These are phyloP conservation scores for Fonsecaea nubica DNA, from an alignment of 2,329 filamentous ascomycete genomes.

Conservation along the genomic window DNA sequence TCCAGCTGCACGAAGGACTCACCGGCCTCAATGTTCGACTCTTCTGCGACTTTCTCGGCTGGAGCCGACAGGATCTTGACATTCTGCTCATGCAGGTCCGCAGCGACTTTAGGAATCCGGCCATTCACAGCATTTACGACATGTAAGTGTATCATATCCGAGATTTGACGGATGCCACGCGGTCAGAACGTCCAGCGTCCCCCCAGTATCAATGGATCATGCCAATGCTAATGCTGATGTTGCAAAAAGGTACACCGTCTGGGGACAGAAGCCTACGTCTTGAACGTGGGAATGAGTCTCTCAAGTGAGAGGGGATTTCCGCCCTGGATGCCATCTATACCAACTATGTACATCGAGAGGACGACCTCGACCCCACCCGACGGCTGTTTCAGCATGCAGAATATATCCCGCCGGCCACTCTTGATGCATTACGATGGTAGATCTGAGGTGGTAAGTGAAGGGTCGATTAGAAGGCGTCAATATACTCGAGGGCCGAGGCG, in stretches of 20 bases:
- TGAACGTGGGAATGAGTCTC: not conserved
- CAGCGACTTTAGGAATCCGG: constrained; percentile 43
- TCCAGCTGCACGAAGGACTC: constrained; percentile 40
- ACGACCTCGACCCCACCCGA: not conserved
- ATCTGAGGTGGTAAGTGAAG: too few relatives aligned
- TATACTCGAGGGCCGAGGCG: too few relatives aligned
- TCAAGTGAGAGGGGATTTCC: not conserved
- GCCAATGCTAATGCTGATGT: not conserved
- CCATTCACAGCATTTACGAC: constrained; percentile 44
- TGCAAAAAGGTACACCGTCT: constrained; percentile 1
- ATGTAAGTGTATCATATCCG: constrained; percentile 36
- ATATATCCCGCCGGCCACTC: too few relatives aligned
- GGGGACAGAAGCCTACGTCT: not conserved
- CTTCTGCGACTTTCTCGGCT: constrained; percentile 29
- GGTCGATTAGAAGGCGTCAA: too few relatives aligned
- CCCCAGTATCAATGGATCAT: not conserved
- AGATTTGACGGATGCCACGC: not conserved
- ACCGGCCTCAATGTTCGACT: constrained; percentile 41
- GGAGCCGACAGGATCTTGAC: constrained; percentile 42
- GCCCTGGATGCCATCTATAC: not conserved
- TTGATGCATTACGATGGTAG: too few relatives aligned
- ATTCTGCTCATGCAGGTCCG: constrained; percentile 44
- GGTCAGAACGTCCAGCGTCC: not conserved
- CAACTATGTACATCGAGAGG: not conserved
- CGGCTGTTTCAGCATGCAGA: too few relatives aligned